phyloP scores from a whole-genome alignment of 75 land plant genomes.

The Pseudotsuga menziesii region DNA sequence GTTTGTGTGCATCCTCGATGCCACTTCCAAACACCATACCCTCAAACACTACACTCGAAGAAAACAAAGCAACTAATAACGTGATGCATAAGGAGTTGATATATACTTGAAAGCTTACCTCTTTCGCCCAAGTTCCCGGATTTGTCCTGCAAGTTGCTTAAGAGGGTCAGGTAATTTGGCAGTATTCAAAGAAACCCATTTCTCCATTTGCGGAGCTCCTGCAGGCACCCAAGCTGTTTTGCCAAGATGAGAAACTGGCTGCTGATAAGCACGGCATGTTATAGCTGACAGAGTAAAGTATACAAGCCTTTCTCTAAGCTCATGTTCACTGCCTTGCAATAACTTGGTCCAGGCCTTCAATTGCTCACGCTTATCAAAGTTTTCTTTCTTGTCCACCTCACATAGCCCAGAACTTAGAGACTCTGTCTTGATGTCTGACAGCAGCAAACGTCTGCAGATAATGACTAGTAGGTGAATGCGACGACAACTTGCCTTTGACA shows the following conservation, averaged over 20 bases:
- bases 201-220: slow-evolving; percentile 48
- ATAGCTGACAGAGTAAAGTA: slow-evolving; percentile 28
- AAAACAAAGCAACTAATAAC: no score
- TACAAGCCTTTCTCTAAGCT: slow-evolving; percentile 51
- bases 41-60: no score
- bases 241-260: background rate
- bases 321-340: slow-evolving; percentile 35
- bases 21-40: no score
- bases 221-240: slow-evolving; percentile 24
- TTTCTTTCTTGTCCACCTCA: background rate
- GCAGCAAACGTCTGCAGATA: slow-evolving; percentile 42
- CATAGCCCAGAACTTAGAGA: slow-evolving; percentile 1
- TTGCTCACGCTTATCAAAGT: slow-evolving; percentile 7
- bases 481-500: slow-evolving; percentile 19
- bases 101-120: no score
- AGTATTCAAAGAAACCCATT: slow-evolving; percentile 27
- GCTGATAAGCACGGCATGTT: slow-evolving; percentile 4
- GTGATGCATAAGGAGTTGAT: no score
- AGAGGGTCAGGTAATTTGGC: slow-evolving; percentile 13
- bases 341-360: slow-evolving; percentile 21
- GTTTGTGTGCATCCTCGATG: no score
- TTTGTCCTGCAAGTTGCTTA: slow-evolving; percentile 25
- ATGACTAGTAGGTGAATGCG: slow-evolving; percentile 39
- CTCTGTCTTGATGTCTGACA: slow-evolving; percentile 19
- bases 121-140: slow-evolving; percentile 3